Base-by-base conservation (phyloP, 805 yeast species). In the Candida vaughaniae region DNA sequence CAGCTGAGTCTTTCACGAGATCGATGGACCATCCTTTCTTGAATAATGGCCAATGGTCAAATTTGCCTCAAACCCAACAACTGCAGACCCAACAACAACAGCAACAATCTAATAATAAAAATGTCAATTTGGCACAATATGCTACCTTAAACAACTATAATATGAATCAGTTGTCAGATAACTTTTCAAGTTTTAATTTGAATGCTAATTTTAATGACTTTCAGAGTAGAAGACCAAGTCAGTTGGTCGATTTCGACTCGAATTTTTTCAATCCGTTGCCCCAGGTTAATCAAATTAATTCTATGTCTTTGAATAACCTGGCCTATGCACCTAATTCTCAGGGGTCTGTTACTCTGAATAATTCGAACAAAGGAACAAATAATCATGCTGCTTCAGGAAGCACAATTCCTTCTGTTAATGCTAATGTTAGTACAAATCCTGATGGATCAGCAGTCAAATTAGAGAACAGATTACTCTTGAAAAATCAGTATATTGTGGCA, bases 391-490 rank as follows among this genome's bases (percentile, higher is more conserved):
- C 12, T 25, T 22, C 31, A 10, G 28, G 14, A 12, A 12, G 20
- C 27, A 19, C 16, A 6, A n/a, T n/a, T n/a, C n/a, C n/a, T n/a
- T 11, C 28, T 25, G 28, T 25, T 25, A n/a, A 12, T 8, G 12
- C 28, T 25, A 15, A 7, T 16, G 34, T 6, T 15, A 25, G 22
- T 10, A 27, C 25, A 19, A 29, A 14, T n/a, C 4, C 29, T 8
- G 16, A n/a, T n/a, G 32, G 25, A 12, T 6, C 30, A 4, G 35
- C 16, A 33, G 64, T 62, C 28, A 65, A 67, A 37, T 56, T 82
- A 36, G 89, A 83, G 30, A 80, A 82, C 52, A 89, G 89, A 0
- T 60, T 82, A 25, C 49, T 80, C 5, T 59, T 81, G 29, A 73
- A 72, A 36, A 77, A 76, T 31, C 74, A 70, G 38, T 68, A 72